Percentiles rank a stretch among this genome's conserved stretches.
Conservation (phyloP, 179 eudicot genomes). For the Gypsophila paniculata region DNA sequence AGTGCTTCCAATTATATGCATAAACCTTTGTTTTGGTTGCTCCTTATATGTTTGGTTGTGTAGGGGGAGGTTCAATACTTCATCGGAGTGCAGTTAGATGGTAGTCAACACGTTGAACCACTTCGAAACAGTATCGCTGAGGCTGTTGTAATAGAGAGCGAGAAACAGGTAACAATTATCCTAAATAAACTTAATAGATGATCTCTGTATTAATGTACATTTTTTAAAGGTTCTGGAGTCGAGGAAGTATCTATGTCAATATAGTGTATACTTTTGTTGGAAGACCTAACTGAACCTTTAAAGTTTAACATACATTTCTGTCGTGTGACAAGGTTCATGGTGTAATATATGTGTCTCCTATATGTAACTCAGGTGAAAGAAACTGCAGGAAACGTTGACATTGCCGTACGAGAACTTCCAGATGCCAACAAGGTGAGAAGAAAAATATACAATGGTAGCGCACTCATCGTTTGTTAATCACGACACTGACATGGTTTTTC, state of each 20-base stretch:
- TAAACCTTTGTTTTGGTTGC: background rate
- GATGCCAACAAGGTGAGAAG: constrained; percentile 85
- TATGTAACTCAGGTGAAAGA: constrained; percentile 62
- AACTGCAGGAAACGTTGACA: constrained; percentile 88
- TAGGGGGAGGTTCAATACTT: constrained; percentile 98
- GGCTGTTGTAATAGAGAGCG: constrained; percentile 60
- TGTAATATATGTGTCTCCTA: constrained; percentile 9
- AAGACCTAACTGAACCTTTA: background rate
- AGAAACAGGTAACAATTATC: constrained; percentile 45
- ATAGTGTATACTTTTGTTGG: background rate
- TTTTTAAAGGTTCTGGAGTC: background rate
- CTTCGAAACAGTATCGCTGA: constrained; percentile 79
- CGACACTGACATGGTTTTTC: background rate
- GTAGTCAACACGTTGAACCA: constrained; percentile 94
- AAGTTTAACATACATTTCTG: background rate
- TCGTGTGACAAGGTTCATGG: background rate
- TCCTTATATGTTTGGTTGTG: constrained; percentile 19
- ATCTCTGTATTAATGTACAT: background rate
- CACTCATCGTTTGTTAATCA: background rate
- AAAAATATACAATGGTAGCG: background rate
- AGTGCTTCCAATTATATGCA: constrained; percentile 10
- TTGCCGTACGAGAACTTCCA: constrained; percentile 93
- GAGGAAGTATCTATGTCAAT: background rate
- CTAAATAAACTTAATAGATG: background rate
- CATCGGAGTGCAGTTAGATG: constrained; percentile 95